A percentile compares a stretch with the other conserved stretches of the same genome.
These are phyloP conservation scores for Lycium barbarum DNA, from an alignment of 257 asterid species.

Conservation along the genomic window DNA sequence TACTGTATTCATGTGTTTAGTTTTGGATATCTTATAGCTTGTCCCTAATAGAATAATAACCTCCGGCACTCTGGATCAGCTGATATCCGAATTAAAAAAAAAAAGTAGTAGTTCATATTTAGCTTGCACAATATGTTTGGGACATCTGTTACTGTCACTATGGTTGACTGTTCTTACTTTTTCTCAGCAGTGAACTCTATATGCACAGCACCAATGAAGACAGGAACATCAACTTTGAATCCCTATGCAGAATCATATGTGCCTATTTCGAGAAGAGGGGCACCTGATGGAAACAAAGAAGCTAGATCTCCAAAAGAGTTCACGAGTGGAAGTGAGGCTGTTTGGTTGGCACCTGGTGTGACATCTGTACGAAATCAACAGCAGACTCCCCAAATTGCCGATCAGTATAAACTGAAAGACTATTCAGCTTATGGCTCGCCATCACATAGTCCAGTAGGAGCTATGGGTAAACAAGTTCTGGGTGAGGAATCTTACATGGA, in stretches of 20 bases:
- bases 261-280: conserved; percentile 70
- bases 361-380: conserved; percentile 43
- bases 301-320: conserved; percentile 36
- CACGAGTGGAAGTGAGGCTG: conserved; percentile 48
- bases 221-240: conserved; percentile 67
- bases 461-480: conserved; percentile 43
- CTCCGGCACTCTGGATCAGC: neutral
- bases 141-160: neutral
- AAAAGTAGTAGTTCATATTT: neutral
- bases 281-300: conserved; percentile 44
- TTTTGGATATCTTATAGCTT: neutral
- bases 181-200: conserved; percentile 33
- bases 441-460: conserved; percentile 48
- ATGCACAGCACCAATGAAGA: conserved; percentile 66
- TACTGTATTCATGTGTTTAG: neutral
- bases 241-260: conserved; percentile 84
- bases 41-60: neutral
- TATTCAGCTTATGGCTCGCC: conserved; percentile 56
- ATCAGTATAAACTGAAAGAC: conserved; percentile 46
- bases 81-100: neutral
- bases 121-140: neutral
- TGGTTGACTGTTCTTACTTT: neutral
- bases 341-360: conserved; percentile 48
- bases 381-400: conserved; percentile 36
- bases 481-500: conserved; percentile 69